Evolutionary conservation across 176 grass and related monocot species (phyloP).

Genomic region (Cenchrus fungigraminus): DNA sequence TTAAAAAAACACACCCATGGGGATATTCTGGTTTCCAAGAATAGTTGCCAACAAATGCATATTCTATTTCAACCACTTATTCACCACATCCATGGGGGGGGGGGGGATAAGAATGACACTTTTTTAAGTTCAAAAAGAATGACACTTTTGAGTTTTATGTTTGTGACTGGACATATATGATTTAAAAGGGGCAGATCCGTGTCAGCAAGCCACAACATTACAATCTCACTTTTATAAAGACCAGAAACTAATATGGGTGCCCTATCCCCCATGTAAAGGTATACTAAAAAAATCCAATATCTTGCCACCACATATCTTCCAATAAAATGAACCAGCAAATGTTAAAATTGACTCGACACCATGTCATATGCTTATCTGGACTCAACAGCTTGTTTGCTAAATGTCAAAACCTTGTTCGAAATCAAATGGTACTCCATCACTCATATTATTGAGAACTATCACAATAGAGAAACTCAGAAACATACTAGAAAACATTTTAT

Average conservation of each 20-base stretch:
- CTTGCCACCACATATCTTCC: not conserved
- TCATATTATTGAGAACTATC: not conserved
- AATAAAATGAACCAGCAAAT: not conserved
- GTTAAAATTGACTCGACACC: not conserved
- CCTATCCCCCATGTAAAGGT: not conserved
- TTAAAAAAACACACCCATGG: too few relatives aligned
- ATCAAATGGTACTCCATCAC: not conserved
- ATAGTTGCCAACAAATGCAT: not conserved
- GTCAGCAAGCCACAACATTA: not conserved
- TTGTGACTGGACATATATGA: not conserved
- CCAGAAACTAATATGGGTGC: not conserved
- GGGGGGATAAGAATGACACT: not conserved
- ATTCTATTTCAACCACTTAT: too few relatives aligned
- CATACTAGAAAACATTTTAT: not conserved
- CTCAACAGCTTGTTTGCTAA: not conserved
- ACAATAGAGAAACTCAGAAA: not conserved
- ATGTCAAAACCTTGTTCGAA: not conserved
- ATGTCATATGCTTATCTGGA: conserved; percentile 5
- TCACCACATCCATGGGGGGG: too few relatives aligned
- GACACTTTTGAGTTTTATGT: not conserved
- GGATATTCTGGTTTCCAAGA: not conserved
- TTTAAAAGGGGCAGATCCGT: not conserved
- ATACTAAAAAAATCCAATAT: not conserved
- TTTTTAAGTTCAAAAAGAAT: not conserved
- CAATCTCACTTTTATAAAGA: not conserved